Percentiles rank a stretch among this genome's conserved stretches.
Evolutionary conservation across 768 basidiomycete genomes (phyloP).

Genomic region (Tricholoma saponaceum): DNA sequence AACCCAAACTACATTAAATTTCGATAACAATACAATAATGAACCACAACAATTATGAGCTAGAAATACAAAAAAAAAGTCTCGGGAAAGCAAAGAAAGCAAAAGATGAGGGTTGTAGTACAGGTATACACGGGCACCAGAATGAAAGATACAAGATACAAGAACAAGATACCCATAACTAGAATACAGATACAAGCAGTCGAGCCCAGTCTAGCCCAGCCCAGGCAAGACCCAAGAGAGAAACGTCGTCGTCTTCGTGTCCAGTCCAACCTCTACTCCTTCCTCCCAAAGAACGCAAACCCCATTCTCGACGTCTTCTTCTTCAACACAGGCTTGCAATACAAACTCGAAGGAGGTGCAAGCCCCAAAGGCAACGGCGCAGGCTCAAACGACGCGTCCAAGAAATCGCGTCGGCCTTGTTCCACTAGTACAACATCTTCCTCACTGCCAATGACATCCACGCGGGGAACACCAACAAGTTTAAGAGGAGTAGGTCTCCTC

Average conservation of each 20-base stretch:
- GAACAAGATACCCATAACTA: background rate
- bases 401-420: constrained; percentile 27
- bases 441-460: constrained; percentile 4
- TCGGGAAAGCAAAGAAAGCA: no score
- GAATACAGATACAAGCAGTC: no score
- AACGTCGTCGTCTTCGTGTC: background rate
- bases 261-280: background rate
- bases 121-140: no score
- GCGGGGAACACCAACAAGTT: constrained; percentile 21
- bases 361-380: background rate
- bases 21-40: no score
- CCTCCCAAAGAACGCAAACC: background rate
- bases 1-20: background rate
- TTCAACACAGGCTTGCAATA: background rate
- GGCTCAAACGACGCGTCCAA: constrained; percentile 37
- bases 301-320: background rate
- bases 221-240: no score
- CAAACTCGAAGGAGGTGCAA: background rate
- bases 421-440: constrained; percentile 2
- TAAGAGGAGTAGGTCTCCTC: constrained; percentile 34
- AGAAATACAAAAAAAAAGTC: no score
- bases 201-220: no score
- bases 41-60: no score
- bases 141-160: background rate
- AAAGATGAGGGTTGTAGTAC: no score